Evolutionary conservation across 495 filamentous ascomycete species (phyloP).

Genomic region (Penicillium salamii): DNA sequence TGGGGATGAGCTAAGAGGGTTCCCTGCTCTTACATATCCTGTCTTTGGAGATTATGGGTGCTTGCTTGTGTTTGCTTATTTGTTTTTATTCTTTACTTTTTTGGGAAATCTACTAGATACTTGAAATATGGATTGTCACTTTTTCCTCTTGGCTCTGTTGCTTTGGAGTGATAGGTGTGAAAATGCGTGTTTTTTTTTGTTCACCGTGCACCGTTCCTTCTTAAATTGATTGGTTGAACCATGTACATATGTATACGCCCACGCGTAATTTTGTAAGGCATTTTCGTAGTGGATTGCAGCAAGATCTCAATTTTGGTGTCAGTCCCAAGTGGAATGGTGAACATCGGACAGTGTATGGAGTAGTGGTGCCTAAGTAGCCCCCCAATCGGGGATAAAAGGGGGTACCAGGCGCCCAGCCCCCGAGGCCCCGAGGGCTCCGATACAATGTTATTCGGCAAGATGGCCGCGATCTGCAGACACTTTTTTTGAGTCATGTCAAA

Average conservation of each 20-base stretch:
- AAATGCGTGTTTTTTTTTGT: neutral
- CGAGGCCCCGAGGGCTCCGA: no score
- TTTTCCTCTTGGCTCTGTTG: no score
- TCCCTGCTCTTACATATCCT: neutral
- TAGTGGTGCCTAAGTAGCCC: neutral
- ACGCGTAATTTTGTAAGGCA: neutral
- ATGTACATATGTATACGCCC: no score
- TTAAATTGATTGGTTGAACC: no score
- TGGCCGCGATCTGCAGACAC: conserved; percentile 3
- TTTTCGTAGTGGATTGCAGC: neutral
- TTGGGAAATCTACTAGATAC: no score
- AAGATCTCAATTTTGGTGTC: neutral
- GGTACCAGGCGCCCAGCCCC: neutral
- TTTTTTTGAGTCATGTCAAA: neutral
- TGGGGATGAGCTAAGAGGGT: conserved; percentile 1
- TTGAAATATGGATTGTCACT: no score
- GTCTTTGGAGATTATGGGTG: neutral
- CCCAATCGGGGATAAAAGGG: neutral
- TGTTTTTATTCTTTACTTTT: neutral
- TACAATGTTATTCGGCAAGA: neutral
- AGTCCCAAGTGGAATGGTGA: neutral
- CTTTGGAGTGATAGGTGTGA: neutral
- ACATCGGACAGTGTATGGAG: no score
- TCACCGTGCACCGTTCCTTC: no score
- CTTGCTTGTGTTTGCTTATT: neutral